These are phyloP conservation scores for Cutaneotrichosporon cutaneum DNA, from an alignment of 1,284 basidiomycete species.

Conservation along the genomic window DNA sequence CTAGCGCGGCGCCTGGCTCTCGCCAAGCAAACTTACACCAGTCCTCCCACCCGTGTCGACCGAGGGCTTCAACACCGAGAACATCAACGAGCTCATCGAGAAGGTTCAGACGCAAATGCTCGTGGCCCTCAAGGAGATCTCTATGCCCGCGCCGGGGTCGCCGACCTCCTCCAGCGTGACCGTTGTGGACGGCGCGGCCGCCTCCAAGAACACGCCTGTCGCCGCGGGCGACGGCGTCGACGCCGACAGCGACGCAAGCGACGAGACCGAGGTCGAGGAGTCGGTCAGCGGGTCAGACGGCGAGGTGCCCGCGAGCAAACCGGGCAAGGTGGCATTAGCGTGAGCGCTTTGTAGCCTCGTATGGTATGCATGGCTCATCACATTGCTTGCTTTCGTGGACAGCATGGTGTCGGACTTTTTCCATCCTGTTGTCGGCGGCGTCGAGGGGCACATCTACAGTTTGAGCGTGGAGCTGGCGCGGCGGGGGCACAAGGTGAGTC, in stretches of 20 bases:
- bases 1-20: neutral
- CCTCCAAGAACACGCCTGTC: neutral
- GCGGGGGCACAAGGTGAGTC: slow-evolving; percentile 77
- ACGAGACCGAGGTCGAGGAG: slow-evolving; percentile 11
- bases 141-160: slow-evolving; percentile 14
- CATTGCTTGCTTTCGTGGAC: neutral
- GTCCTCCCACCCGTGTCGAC: slow-evolving; percentile 58
- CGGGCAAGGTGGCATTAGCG: slow-evolving; percentile 28
- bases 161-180: neutral
- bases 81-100: slow-evolving; percentile 54
- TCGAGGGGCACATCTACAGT: slow-evolving; percentile 96
- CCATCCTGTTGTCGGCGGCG: slow-evolving; percentile 89
- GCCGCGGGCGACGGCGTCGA: slow-evolving; percentile 2
- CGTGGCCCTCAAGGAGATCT: slow-evolving; percentile 44
- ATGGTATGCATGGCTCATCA: slow-evolving; percentile 36
- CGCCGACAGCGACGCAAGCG: slow-evolving; percentile 4
- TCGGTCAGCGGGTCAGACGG: slow-evolving; percentile 3
- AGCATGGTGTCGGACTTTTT: slow-evolving; percentile 96
- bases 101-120: slow-evolving; percentile 54
- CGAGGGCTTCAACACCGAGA: slow-evolving; percentile 50
- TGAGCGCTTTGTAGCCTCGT: slow-evolving; percentile 28
- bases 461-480: slow-evolving; percentile 77
- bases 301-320: slow-evolving; percentile 12
- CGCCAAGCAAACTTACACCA: slow-evolving; percentile 47
- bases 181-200: neutral